Percentiles rank a stretch among this genome's conserved stretches.
These are phyloP conservation scores for Sistotremastrum suecicum DNA, from an alignment of 768 basidiomycete genomes.

Conservation along the genomic window DNA sequence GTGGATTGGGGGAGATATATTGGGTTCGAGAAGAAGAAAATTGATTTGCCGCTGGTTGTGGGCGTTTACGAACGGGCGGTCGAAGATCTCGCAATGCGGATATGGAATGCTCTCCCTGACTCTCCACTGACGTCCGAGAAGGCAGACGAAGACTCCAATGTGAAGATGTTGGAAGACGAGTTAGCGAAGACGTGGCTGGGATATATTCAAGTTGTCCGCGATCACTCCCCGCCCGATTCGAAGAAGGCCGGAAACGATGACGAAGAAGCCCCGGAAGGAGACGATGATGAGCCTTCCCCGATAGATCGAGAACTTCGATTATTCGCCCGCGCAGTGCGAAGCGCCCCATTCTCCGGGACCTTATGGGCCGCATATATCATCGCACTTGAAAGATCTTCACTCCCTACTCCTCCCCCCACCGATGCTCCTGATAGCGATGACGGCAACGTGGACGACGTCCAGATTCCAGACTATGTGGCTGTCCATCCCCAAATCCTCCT, in stretches of 20 bases:
- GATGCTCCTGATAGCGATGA: not conserved
- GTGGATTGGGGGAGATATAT: too few species aligned
- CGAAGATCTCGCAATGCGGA: constrained; percentile 16
- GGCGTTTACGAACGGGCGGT: not conserved
- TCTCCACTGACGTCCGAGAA: not conserved
- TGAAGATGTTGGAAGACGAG: too few species aligned
- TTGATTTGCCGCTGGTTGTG: not conserved
- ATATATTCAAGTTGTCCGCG: too few species aligned
- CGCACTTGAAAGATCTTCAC: too few species aligned
- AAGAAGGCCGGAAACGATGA: too few species aligned
- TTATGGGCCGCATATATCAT: constrained; percentile 62
- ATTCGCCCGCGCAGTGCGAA: constrained; percentile 41
- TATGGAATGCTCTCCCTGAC: constrained; percentile 1
- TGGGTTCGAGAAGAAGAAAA: constrained; percentile 22
- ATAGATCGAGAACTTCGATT: too few species aligned
- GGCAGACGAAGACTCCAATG: too few species aligned
- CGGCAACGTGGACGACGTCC: not conserved
- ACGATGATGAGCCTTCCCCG: too few species aligned
- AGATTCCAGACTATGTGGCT: constrained; percentile 6
- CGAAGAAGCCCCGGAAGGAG: too few species aligned
- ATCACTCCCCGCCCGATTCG: too few species aligned
- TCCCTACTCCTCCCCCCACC: too few species aligned
- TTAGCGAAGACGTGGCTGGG: too few species aligned
- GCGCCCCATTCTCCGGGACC: constrained; percentile 64
- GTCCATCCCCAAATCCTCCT: not conserved